Base-by-base conservation (phyloP, 2,329 filamentous ascomycete species). In the Ramichloridium luteum region DNA sequence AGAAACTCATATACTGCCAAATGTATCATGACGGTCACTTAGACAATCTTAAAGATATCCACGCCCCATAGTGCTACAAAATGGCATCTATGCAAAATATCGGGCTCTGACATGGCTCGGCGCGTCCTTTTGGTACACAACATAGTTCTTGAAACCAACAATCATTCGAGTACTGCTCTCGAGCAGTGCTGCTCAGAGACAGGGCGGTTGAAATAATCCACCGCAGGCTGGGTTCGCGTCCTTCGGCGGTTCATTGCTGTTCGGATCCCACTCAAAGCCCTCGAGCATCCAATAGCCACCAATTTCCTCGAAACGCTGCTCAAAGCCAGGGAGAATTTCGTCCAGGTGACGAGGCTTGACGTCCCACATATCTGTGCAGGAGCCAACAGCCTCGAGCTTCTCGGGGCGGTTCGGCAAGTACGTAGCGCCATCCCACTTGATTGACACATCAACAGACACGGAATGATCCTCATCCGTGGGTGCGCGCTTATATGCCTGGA, bases 401-500 rank as follows among this genome's bases (percentile, higher is more conserved):
- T 38, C 37, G 11, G 32, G 27, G 22, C 38, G 37, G 6, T 40
- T 31, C 5, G 36, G 45, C 28, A 34, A 34, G 28, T 40, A 43
- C 4, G 27, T 27, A 4, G 30, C 27, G 4, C 13, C 16, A 25
- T 45, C 41, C 27, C 37, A 45, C 16, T 36, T 36, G 16, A 44
- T 38, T 10, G 29, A 28, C 13, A 46, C 39, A n/a, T 39, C 31
- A 12, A 37, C 29, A 13, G 31, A 18, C 16, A 29, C 30, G 3
- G 33, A 30, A 29, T 48, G 35, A 16, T 41, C 36, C 16, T 46
- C 36, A 25, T 37, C 37, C 13, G 37, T 28, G 8, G 25, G 30
- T 16, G 28, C 35, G n/a, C 33, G 28, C 37, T 56, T 55, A 32
- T 55, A 55, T 14, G 40, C 34, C 25, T 50, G 44, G 31, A 44